These are phyloP conservation scores for Coniochaeta pulveracea DNA, from an alignment of 2,329 filamentous ascomycete species.

Conservation along the genomic window DNA sequence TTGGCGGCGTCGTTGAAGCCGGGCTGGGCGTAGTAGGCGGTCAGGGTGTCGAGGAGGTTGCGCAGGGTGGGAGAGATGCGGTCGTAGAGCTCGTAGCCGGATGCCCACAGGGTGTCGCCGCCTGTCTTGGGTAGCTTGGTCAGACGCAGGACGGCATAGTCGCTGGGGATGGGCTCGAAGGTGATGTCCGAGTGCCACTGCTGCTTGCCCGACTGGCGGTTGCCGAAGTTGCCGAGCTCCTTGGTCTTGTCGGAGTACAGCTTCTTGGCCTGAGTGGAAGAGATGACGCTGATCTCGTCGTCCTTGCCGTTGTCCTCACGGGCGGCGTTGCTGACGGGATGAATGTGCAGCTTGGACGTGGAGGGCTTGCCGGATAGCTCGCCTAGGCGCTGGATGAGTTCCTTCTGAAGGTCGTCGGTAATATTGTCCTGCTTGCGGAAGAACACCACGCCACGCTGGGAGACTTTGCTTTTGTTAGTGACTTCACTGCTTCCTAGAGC, in stretches of 20 bases:
- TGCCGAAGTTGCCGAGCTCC: slow-evolving; percentile 20
- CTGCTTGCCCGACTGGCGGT: slow-evolving; percentile 32
- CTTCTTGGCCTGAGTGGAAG: slow-evolving; percentile 41
- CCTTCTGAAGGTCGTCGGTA: slow-evolving; percentile 53
- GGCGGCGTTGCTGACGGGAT: slow-evolving; percentile 42
- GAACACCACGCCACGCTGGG: slow-evolving; percentile 58
- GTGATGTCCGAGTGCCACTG: slow-evolving; percentile 54
- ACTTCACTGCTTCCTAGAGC: no score
- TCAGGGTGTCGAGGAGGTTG: slow-evolving; percentile 46
- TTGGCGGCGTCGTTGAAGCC: slow-evolving; percentile 36
- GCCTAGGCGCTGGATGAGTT: slow-evolving; percentile 49
- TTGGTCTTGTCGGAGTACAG: slow-evolving; percentile 30
- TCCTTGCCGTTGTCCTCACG: slow-evolving; percentile 43
- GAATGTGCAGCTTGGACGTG: slow-evolving; percentile 46
- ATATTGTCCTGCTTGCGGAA: slow-evolving; percentile 54
- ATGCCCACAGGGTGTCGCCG: slow-evolving; percentile 54
- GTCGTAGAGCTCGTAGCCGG: slow-evolving; percentile 56
- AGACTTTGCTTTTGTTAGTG: slow-evolving; percentile 45
- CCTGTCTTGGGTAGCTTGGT: slow-evolving; percentile 42
- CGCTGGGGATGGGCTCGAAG: slow-evolving; percentile 51
- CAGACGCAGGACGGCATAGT: slow-evolving; percentile 48
- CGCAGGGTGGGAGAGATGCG: slow-evolving; percentile 45
- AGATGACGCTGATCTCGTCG: slow-evolving; percentile 53
- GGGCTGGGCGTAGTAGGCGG: slow-evolving; percentile 40
- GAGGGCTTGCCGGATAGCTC: slow-evolving; percentile 44